phyloP scores from a whole-genome alignment of 805 yeast genomes.

The Starmerella apicola region DNA sequence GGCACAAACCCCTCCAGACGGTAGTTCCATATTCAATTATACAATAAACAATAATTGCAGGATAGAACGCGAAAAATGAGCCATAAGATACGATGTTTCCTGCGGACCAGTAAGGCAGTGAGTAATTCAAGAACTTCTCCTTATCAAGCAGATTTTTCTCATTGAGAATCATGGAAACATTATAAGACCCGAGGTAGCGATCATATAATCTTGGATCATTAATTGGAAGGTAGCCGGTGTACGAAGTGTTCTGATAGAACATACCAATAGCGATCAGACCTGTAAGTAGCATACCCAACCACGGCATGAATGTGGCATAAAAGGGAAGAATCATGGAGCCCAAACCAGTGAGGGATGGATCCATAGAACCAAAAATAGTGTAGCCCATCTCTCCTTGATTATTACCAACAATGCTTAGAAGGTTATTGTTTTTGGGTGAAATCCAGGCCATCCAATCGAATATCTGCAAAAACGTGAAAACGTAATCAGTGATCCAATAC shows the following conservation, averaged over 20 bases:
- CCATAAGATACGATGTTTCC: conserved; percentile 49
- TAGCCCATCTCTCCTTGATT: conserved; percentile 33
- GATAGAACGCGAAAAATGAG: conserved; percentile 42
- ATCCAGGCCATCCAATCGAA: conserved; percentile 59
- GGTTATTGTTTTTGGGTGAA: conserved; percentile 36
- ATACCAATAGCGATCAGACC: conserved; percentile 24
- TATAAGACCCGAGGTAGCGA: conserved; percentile 34
- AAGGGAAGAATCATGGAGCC: conserved; percentile 35
- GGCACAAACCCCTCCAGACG: conserved; percentile 5
- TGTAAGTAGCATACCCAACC: conserved; percentile 30
- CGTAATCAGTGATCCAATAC: conserved; percentile 37
- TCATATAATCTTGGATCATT: conserved; percentile 33
- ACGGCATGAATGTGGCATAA: conserved; percentile 27
- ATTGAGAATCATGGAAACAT: conserved; percentile 36
- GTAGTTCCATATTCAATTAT: conserved; percentile 30
- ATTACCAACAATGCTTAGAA: conserved; percentile 43
- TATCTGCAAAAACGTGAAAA: conserved; percentile 47
- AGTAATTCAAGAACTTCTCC: conserved; percentile 38
- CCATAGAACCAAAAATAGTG: conserved; percentile 43
- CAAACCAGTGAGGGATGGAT: conserved; percentile 33
- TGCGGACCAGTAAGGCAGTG: conserved; percentile 57
- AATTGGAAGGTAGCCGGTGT: conserved; percentile 42
- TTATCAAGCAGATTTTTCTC: conserved; percentile 34
- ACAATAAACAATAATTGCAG: conserved; percentile 41
- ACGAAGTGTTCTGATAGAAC: conserved; percentile 37